Percentiles rank a stretch among this genome's conserved stretches.
phyloP scores from a whole-genome alignment of 2,329 filamentous ascomycete genomes.

The Colletotrichum aenigma region DNA sequence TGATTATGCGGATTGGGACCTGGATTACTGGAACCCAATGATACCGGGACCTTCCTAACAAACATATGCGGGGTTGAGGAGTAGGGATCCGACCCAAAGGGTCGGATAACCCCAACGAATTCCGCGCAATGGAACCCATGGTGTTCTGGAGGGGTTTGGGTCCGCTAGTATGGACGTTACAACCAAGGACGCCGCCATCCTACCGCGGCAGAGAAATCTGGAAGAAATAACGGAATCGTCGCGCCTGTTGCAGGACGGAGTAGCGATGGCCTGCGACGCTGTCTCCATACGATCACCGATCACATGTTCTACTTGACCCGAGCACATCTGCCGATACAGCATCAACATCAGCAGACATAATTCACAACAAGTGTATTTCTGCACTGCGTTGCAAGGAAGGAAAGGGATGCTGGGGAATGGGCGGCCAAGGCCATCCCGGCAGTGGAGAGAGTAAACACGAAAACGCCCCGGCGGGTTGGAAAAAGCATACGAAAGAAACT shows the following conservation, averaged over 20 bases:
- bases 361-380: neutral
- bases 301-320: neutral
- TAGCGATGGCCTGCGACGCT: neutral
- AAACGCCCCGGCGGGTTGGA: neutral
- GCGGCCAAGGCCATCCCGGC: neutral
- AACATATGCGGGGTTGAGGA: neutral
- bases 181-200: neutral
- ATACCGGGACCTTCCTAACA: constrained; percentile 1
- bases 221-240: neutral
- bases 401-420: neutral
- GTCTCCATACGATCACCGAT: neutral
- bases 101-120: neutral
- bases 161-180: neutral
- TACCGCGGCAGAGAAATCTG: neutral
- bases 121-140: neutral
- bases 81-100: neutral
- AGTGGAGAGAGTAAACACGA: neutral
- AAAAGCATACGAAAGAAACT: neutral
- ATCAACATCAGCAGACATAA: neutral
- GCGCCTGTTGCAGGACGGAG: neutral
- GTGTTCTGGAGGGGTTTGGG: neutral
- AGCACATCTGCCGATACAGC: neutral
- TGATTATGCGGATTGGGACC: constrained; percentile 21
- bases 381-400: neutral
- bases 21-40: constrained; percentile 18